These are phyloP conservation scores for Circinella umbellata DNA, from an alignment of 371 early-diverging fungal species.

Conservation along the genomic window DNA sequence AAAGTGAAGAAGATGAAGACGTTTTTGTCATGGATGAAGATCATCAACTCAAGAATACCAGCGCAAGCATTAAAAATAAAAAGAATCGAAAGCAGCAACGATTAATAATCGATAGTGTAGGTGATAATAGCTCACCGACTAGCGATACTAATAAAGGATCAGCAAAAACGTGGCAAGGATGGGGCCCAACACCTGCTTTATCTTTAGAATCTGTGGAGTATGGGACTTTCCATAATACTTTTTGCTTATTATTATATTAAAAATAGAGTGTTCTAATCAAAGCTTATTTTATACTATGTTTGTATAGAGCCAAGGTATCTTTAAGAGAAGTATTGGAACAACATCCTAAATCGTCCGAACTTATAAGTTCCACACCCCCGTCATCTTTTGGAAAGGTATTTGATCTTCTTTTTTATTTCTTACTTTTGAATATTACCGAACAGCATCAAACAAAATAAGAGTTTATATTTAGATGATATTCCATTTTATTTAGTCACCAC, in stretches of 20 bases:
- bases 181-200: neutral
- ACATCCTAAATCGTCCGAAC: conserved; percentile 14
- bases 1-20: conserved; percentile 13
- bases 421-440: neutral
- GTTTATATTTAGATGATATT: too few relatives aligned
- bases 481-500: conserved; percentile 9
- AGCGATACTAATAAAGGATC: neutral
- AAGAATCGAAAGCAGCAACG: neutral
- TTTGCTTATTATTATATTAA: neutral
- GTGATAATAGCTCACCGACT: neutral
- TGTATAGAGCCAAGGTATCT: conserved; percentile 20
- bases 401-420: neutral
- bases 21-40: conserved; percentile 22
- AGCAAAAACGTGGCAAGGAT: neutral
- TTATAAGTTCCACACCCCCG: conserved; percentile 2
- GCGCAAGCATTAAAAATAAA: neutral
- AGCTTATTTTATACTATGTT: neutral
- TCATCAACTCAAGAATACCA: neutral
- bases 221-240: neutral
- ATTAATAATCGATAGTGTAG: too few relatives aligned
- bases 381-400: conserved; percentile 17
- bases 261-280: neutral
- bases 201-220: conserved; percentile 6
- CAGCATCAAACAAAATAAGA: neutral
- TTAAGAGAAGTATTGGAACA: conserved; percentile 43